These are phyloP conservation scores for Chiua virens DNA, from an alignment of 768 basidiomycete species.

Conservation along the genomic window DNA sequence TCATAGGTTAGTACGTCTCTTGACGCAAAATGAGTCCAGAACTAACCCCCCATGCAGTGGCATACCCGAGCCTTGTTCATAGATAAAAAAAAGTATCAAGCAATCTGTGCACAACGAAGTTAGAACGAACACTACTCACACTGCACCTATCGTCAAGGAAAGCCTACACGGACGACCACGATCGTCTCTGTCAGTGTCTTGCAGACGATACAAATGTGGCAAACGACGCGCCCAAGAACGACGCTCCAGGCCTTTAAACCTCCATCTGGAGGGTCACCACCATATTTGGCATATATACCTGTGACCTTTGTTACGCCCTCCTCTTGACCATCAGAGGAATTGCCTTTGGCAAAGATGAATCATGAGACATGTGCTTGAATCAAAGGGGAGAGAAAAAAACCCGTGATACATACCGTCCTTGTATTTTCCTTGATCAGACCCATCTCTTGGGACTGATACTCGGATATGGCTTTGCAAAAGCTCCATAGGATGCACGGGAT, in stretches of 20 bases:
- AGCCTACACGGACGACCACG: slow-evolving; percentile 7
- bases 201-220: too few relatives aligned
- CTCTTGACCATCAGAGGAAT: not conserved
- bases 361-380: not conserved
- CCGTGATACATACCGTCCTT: not conserved
- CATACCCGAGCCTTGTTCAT: slow-evolving; percentile 71
- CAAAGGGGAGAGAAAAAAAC: not conserved
- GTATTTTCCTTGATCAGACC: not conserved
- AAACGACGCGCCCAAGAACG: slow-evolving; percentile 20
- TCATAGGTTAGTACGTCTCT: too few relatives aligned
- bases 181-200: slow-evolving; percentile 1
- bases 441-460: not conserved
- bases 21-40: too few relatives aligned
- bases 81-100: too few relatives aligned
- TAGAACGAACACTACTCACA: slow-evolving; percentile 28
- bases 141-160: slow-evolving; percentile 36
- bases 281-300: slow-evolving; percentile 12
- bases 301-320: slow-evolving; percentile 9
- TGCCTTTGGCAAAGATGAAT: not conserved
- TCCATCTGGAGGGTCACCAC: slow-evolving; percentile 25
- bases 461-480: not conserved
- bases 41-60: slow-evolving; percentile 77
- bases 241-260: slow-evolving; percentile 31
- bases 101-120: not conserved
- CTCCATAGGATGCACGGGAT: too few relatives aligned